Percentiles rank a stretch among this genome's conserved stretches.
phyloP scores from a whole-genome alignment of 2,329 filamentous ascomycete species.

The Chrysoporthe cubensis region DNA sequence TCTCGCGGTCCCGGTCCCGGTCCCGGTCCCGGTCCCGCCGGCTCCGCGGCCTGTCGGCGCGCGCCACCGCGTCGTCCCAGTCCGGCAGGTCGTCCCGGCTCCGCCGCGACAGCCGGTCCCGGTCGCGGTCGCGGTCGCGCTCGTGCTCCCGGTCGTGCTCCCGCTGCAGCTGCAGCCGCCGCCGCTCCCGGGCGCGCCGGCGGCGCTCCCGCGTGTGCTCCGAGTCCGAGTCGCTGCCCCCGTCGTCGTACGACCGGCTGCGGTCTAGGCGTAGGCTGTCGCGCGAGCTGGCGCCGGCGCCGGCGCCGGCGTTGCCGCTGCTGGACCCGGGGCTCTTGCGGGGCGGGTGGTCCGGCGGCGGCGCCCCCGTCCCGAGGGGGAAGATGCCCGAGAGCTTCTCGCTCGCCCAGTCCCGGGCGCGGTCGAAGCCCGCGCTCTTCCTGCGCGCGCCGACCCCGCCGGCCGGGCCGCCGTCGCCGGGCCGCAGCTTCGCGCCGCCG shows the following conservation, averaged over 20 bases:
- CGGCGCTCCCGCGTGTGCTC: slow-evolving; percentile 30
- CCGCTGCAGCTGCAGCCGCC: slow-evolving; percentile 33
- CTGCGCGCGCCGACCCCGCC: slow-evolving; percentile 2
- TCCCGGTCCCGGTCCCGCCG: slow-evolving; percentile 42
- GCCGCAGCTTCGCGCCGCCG: slow-evolving; percentile 31
- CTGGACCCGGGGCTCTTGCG: slow-evolving; percentile 42
- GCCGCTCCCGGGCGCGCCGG: slow-evolving; percentile 40
- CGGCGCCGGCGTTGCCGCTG: slow-evolving; percentile 28
- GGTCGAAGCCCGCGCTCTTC: slow-evolving; percentile 19
- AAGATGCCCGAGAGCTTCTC: slow-evolving; percentile 51
- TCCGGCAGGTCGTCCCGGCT: slow-evolving; percentile 36
- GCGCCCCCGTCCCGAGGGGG: slow-evolving; percentile 37
- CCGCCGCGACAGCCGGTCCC: slow-evolving; percentile 33
- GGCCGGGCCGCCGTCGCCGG: slow-evolving; percentile 21
- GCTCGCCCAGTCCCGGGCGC: slow-evolving; percentile 25
- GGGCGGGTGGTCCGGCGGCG: slow-evolving; percentile 40
- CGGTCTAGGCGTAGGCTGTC: slow-evolving; percentile 46
- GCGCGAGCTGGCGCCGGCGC: slow-evolving; percentile 39
- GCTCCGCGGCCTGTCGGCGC: slow-evolving; percentile 37
- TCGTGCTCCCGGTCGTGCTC: slow-evolving; percentile 32
- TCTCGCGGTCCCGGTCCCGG: slow-evolving; percentile 37
- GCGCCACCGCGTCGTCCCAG: slow-evolving; percentile 35
- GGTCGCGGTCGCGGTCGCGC: slow-evolving; percentile 32
- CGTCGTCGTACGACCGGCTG: slow-evolving; percentile 48
- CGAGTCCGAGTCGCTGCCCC: slow-evolving; percentile 36